Evolutionary conservation across 2,329 filamentous ascomycete species (phyloP), one percentile per base, ranked within the genome.

Genomic region (Arthrobotrys megalospora): DNA sequence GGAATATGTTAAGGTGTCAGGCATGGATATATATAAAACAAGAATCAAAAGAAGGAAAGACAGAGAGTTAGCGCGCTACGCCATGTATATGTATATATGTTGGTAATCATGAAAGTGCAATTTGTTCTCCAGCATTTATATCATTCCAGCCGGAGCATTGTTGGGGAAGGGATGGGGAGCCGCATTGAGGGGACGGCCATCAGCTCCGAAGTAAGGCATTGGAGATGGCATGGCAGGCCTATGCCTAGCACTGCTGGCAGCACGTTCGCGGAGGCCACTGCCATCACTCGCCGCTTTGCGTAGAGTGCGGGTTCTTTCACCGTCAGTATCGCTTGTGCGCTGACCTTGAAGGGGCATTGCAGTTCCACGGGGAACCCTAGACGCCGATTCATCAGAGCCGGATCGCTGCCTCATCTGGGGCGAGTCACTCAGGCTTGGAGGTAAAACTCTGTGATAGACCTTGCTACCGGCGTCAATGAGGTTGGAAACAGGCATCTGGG

Each of bases 111-210:
- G 11, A 63, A 70, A 62, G n/a, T 60, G 6, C 21, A 19, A 71
- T 12, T 53, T 53, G n/a, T 34, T 53, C 28, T 24, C 16, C 19
- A 45, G 38, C 14, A 36, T 43, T 66, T 71, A 77, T 47, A 77
- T 77, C 73, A 77, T 77, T 52, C 73, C 73, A 60, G 73, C 73
- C 7, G 73, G 73, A 14, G 73, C 73, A 47, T 77, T 77, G 43
- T 71, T 77, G 24, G 48, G 65, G 66, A 77, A 77, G 2, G 58
- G 50, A 32, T 62, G 60, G 34, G 62, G 60, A 43, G 65, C 55
- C 34, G 66, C 36, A 41, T 77, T 77, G 16, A 70, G 41, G 8
- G 73, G 66, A 12, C 73, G 66, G 14, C 60, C 60, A 47, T 77
- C 73, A 24, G 58, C 28, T 52, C 73, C 66, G 48, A 71, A 77